Conservation (phyloP, 768 basidiomycete genomes). For the Mycena belliarum region DNA sequence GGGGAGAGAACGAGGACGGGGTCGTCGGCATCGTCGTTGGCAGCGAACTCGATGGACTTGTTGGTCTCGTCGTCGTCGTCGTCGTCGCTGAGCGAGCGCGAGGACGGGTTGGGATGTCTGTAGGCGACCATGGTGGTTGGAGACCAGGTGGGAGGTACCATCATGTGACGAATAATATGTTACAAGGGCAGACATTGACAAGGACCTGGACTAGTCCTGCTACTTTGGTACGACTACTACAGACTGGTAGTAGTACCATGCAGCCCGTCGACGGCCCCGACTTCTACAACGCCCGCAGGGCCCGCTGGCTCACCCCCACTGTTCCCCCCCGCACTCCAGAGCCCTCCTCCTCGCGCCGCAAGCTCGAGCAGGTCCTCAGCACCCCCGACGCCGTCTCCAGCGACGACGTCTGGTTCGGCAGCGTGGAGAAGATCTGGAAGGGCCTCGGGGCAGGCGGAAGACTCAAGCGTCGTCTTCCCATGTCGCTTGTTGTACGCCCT, state of each 20-base stretch:
- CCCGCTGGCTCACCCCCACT: constrained; percentile 55
- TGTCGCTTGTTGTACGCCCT: constrained; percentile 60
- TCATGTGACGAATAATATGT: background rate
- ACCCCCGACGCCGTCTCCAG: constrained; percentile 47
- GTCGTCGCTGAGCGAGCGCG: constrained; percentile 77
- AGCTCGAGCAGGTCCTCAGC: constrained; percentile 53
- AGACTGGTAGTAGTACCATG: too few species aligned
- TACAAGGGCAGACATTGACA: too few species aligned
- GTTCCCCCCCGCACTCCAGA: constrained; percentile 22
- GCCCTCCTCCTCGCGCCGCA: constrained; percentile 41
- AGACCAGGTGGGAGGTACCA: constrained; percentile 1
- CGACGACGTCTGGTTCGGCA: constrained; percentile 57
- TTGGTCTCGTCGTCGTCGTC: constrained; percentile 62
- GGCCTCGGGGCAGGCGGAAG: constrained; percentile 58
- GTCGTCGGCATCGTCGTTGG: constrained; percentile 50
- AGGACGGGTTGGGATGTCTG: constrained; percentile 66
- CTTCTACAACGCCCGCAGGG: constrained; percentile 62
- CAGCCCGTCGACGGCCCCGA: constrained; percentile 49
- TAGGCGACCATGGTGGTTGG: constrained; percentile 41
- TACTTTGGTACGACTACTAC: too few species aligned
- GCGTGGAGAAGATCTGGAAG: constrained; percentile 63
- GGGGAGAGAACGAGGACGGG: constrained; percentile 52
- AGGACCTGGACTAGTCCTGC: too few species aligned
- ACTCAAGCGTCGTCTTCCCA: constrained; percentile 62
- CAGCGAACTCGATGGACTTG: constrained; percentile 45